Conservation (phyloP, 192 early-diverging fungal genomes). For the Geranomyces variabilis region DNA sequence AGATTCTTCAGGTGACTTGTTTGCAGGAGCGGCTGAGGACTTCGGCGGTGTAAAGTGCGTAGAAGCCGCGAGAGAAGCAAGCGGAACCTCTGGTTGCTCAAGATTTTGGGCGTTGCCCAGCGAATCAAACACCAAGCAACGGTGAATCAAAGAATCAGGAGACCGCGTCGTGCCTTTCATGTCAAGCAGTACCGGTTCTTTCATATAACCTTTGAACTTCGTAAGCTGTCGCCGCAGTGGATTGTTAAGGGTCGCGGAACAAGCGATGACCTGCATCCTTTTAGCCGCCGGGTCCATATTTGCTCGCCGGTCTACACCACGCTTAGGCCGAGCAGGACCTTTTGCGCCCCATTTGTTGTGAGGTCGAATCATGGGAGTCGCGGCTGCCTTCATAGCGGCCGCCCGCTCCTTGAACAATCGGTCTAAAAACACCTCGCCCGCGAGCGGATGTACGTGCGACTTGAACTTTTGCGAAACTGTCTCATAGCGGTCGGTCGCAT, state of each 20-base stretch:
- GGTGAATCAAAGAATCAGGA: conserved; percentile 33
- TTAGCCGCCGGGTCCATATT: conserved; percentile 2
- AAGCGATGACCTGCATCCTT: conserved; percentile 58
- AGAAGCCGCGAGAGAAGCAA: neutral
- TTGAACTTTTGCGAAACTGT: conserved; percentile 37
- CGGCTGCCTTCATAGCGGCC: conserved; percentile 5
- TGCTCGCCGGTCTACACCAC: neutral
- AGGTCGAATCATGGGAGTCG: too few species aligned
- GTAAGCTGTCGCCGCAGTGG: conserved; percentile 58
- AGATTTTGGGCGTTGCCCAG: neutral
- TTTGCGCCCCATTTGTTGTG: conserved; percentile 1
- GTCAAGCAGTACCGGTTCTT: conserved; percentile 65
- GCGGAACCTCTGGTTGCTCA: neutral
- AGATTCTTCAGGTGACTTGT: neutral
- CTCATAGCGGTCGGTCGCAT: conserved; percentile 32
- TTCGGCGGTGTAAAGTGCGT: neutral
- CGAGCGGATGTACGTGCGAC: conserved; percentile 36
- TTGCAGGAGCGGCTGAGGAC: neutral
- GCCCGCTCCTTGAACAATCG: conserved; percentile 29
- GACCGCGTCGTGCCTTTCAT: conserved; percentile 42
- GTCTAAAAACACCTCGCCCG: conserved; percentile 44
- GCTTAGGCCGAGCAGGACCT: neutral
- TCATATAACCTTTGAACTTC: conserved; percentile 50
- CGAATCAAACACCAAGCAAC: conserved; percentile 26
- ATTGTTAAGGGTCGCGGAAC: conserved; percentile 76